phyloP scores from a whole-genome alignment of 1,139 yeast species.

The Candida smagusa region DNA sequence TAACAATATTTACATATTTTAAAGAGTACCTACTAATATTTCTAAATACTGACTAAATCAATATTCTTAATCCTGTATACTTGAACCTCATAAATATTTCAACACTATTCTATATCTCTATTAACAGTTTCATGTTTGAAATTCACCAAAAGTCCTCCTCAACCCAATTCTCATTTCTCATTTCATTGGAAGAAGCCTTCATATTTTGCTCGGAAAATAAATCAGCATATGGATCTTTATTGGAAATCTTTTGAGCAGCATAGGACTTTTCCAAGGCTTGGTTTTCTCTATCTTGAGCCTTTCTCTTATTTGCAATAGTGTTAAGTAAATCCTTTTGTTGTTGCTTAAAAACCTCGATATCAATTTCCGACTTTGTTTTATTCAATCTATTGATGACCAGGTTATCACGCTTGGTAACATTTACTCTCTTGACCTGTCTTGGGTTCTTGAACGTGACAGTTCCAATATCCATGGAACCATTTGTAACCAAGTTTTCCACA shows the following conservation, averaged over 20 bases:
- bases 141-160: constrained; percentile 57
- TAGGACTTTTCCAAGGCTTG: constrained; percentile 23
- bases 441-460: constrained; percentile 71
- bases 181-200: constrained; percentile 49
- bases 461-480: constrained; percentile 78
- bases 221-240: constrained; percentile 55
- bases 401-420: constrained; percentile 58
- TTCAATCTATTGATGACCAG: constrained; percentile 61
- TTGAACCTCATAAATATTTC: too few species aligned
- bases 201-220: constrained; percentile 49
- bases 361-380: constrained; percentile 53
- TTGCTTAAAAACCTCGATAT: constrained; percentile 51
- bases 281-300: constrained; percentile 29
- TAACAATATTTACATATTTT: too few species aligned
- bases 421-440: constrained; percentile 50
- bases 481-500: constrained; percentile 67
- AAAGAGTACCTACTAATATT: too few species aligned
- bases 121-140: not conserved
- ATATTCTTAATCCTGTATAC: too few species aligned
- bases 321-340: constrained; percentile 38
- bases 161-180: constrained; percentile 53
- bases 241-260: constrained; percentile 27
- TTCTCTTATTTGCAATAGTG: constrained; percentile 31
- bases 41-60: too few species aligned
- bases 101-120: too few species aligned